Percentiles rank a stretch among this genome's conserved stretches.
Conservation (phyloP, 306 rosid genomes). For the Cucumis cinereus region DNA sequence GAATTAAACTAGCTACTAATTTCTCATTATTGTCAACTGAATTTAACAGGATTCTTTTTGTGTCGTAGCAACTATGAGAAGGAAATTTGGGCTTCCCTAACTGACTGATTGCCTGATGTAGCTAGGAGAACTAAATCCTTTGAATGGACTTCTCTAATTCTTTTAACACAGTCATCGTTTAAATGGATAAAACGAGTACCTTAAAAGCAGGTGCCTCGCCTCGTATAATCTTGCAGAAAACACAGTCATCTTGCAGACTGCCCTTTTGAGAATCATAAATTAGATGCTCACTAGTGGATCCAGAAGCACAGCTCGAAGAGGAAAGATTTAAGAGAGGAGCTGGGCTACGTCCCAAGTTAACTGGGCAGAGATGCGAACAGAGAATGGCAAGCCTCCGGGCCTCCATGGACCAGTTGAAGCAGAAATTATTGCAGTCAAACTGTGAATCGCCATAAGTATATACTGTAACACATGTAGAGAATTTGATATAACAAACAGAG, state of each 20-base stretch:
- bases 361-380: constrained; percentile 45
- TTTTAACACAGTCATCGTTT: no score
- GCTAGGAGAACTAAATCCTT: no score
- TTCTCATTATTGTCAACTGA: neutral
- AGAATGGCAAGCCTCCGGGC: constrained; percentile 54
- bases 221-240: constrained; percentile 67
- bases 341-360: constrained; percentile 9
- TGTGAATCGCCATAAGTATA: constrained; percentile 3
- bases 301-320: constrained; percentile 18
- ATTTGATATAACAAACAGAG: constrained; percentile 1
- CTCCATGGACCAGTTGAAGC: constrained; percentile 22
- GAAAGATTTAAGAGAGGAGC: neutral
- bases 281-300: neutral
- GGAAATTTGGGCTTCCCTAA: neutral
- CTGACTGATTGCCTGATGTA: neutral
- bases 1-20: neutral
- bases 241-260: constrained; percentile 30
- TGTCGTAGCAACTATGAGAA: neutral
- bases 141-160: no score
- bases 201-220: constrained; percentile 59
- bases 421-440: neutral
- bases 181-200: constrained; percentile 14
- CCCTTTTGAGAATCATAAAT: constrained; percentile 1
- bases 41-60: neutral
- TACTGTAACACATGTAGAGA: neutral